A percentile compares a stretch with the other conserved stretches of the same genome.
Conservation (phyloP, 192 early-diverging fungal species). For the Coemansia sp. region DNA sequence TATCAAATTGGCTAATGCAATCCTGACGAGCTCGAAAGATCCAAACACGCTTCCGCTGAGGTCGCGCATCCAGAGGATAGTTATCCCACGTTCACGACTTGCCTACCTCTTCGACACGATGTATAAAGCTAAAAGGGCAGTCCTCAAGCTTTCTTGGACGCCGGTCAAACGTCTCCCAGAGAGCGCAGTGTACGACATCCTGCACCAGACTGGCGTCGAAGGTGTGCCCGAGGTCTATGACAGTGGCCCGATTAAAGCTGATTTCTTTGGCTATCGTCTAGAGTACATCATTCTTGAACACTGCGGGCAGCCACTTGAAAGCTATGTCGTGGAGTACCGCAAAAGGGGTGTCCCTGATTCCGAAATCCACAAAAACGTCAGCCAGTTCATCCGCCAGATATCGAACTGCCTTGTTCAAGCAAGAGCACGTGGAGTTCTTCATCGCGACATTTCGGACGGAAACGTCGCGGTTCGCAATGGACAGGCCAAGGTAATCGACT, state of each 20-base stretch:
- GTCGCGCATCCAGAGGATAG: background rate
- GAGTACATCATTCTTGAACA: slow-evolving; percentile 4
- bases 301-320: background rate
- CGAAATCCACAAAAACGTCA: background rate
- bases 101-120: slow-evolving; percentile 5
- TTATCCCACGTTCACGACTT: background rate
- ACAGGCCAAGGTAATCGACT: slow-evolving; percentile 9
- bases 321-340: background rate
- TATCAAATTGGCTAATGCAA: background rate
- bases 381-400: background rate
- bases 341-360: background rate
- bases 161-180: slow-evolving; percentile 9
- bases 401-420: background rate
- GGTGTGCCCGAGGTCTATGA: slow-evolving; percentile 1
- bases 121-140: background rate
- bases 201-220: background rate
- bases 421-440: background rate
- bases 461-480: slow-evolving; percentile 12
- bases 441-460: slow-evolving; percentile 14
- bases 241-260: background rate
- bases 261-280: slow-evolving; percentile 9
- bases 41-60: background rate
- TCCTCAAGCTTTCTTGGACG: slow-evolving; percentile 2
- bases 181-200: slow-evolving; percentile 4
- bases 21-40: background rate